Percentiles rank a stretch among this genome's conserved stretches.
These are phyloP conservation scores for Micractinium conductrix DNA, from an alignment of 139 green algal species.

Conservation along the genomic window DNA sequence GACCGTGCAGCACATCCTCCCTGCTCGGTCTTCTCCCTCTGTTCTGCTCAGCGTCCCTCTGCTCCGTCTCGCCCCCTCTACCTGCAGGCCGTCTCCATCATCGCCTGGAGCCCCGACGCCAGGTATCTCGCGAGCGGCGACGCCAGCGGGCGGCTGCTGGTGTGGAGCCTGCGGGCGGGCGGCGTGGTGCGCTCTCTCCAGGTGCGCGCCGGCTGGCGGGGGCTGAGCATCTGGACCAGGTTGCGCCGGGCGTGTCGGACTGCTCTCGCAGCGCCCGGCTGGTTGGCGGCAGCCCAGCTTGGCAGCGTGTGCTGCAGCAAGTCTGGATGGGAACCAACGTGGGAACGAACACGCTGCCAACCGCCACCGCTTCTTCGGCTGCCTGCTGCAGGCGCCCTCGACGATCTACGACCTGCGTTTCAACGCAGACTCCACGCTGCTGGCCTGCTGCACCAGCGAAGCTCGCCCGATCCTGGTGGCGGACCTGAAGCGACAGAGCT, in stretches of 20 bases:
- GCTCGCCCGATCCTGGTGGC: conserved; percentile 25
- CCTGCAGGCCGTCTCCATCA: not conserved
- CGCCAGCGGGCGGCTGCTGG: not conserved
- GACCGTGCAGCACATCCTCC: not conserved
- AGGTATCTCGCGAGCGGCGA: conserved; percentile 33
- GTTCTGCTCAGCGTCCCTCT: not conserved
- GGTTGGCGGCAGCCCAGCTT: too few relatives aligned
- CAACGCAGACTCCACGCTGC: conserved; percentile 23
- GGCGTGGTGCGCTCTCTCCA: conserved; percentile 11
- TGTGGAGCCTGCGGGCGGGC: conserved; percentile 18
- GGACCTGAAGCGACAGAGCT: conserved; percentile 6
- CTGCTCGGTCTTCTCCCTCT: not conserved
- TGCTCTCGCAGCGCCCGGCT: too few relatives aligned
- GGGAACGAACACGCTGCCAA: too few relatives aligned
- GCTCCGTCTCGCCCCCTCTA: not conserved
- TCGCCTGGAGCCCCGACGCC: conserved; percentile 32
- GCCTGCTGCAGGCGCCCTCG: not conserved
- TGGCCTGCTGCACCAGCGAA: conserved; percentile 26
- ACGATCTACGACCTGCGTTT: conserved; percentile 36
- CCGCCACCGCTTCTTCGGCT: too few relatives aligned
- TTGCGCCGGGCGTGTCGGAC: too few relatives aligned
- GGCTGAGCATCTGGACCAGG: too few relatives aligned
- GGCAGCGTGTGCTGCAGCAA: too few relatives aligned
- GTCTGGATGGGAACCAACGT: too few relatives aligned
- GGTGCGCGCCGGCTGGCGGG: too few relatives aligned